phyloP scores from a whole-genome alignment of 75 land plant genomes.

The Cupressus sempervirens region DNA sequence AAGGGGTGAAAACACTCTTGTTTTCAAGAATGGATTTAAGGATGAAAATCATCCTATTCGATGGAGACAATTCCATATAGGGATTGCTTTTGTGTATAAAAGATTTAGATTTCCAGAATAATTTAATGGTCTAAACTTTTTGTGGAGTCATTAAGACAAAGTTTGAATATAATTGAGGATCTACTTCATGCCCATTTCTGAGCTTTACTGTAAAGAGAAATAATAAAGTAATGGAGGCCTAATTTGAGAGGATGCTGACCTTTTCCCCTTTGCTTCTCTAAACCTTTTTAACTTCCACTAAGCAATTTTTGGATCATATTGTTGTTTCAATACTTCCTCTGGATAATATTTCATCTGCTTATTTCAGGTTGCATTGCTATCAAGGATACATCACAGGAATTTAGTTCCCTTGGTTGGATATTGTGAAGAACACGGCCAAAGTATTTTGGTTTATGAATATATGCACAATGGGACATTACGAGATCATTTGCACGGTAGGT shows the following conservation, averaged over 20 bases:
- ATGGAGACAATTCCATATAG: no score
- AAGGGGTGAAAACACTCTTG: no score
- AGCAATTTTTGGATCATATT: background rate
- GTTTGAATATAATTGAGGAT: no score
- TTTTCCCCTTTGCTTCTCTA: background rate
- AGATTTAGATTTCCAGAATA: no score
- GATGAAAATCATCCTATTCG: no score
- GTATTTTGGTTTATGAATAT: slow-evolving; percentile 60
- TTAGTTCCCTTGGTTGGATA: slow-evolving; percentile 67
- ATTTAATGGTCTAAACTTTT: no score
- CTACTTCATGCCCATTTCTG: no score
- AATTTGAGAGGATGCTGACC: background rate
- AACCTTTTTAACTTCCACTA: background rate
- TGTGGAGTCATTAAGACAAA: no score
- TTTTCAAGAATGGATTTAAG: no score
- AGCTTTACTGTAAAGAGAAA: no score
- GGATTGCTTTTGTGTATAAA: no score
- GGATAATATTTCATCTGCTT: background rate
- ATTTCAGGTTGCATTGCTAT: slow-evolving; percentile 54
- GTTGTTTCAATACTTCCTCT: background rate
- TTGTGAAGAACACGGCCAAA: slow-evolving; percentile 51
- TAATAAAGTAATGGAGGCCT: no score
- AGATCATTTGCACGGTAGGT: slow-evolving; percentile 54
- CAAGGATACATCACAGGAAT: slow-evolving; percentile 67
- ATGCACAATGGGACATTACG: slow-evolving; percentile 58